Evolutionary conservation across 345 rosid genomes (phyloP), one percentile per base, ranked within the genome.

Genomic region (Rhodomyrtus tomentosa): DNA sequence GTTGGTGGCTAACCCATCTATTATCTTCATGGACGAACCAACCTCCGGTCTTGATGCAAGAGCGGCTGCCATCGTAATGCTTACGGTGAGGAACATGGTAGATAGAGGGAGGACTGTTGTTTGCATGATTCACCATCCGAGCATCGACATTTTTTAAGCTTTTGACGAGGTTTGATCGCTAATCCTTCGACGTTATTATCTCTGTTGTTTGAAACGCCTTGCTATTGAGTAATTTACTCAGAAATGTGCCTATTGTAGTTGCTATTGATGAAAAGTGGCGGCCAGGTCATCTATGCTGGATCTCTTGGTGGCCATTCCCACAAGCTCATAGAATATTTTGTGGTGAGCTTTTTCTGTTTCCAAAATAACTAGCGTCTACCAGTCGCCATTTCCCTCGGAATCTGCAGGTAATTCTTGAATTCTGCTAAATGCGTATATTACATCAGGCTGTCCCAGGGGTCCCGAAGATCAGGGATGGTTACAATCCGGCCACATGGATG

Each of bases 401-500:
- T 58, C 32, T 82, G 16, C 24, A 32, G 48, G 22, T 82, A 40
- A 56, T 82, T 82, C n/a, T 32, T 82, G 50, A 14, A 29, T 59
- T 40, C n/a, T 3, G 59, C 10, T 74, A 52, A 76, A 82, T 50
- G 16, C 27, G 49, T 83, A 40, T 24, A 54, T 83, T 32, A 36
- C 81, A 58, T 18, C 88, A 95, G 98, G 94, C 93, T 55, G 52
- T 95, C 48, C 91, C 88, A 74, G 98, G 97, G 40, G 93, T 95
- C 86, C 86, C 92, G 0, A 92, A 90, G 89, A 93, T 94, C 85
- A 91, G 83, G 50, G 93, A 90, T 6, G 95, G 96, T 58, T 87
- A 89, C 86, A 95, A 95, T 88, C 98, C 98, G 22, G 98, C 98
- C 13, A 92, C 98, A 42, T 95, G 98, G 98, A 94, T 95, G 98